Evolutionary conservation across 2,329 filamentous ascomycete genomes (phyloP), one percentile per base, ranked within the genome.

Genomic region (Boeremia exigua): DNA sequence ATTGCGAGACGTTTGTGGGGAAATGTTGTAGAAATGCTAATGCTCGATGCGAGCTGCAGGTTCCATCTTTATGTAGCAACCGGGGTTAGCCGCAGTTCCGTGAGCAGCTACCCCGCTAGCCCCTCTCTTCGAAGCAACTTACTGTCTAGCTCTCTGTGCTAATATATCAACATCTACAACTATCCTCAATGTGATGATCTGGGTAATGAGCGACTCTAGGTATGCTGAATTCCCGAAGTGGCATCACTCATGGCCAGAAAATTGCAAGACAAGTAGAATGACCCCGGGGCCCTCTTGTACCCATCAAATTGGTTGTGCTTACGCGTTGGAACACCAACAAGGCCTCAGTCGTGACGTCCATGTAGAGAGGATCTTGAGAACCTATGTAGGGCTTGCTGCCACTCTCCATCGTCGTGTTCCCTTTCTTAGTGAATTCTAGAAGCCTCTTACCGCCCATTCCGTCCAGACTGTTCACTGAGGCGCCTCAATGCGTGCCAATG

Each of bases 1-100:
- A 66, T 66, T 19, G 36, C n/a, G 28, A 38, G 17, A 33, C 15
- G 47, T 42, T 40, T 36, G 51, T 62, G 42, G 47, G 48, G 53
- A 43, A 50, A 38, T 36, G 19, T 28, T 23, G 34, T 29, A 28
- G 39, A 23, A 19, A 8, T 10, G 33, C 23, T 14, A 36, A 14
- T 30, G 53, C 53, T 55, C 53, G 53, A 50, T 50, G 46, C 53
- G 46, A 55, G 53, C 46, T 56, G 47, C 40, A 47, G 34, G 12
- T 17, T 36, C 11, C 10, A 33, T 40, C 47, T 37, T 50, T 47
- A 51, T 46, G 53, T 42, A 43, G 36, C 32, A 29, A 44, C 33
- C 36, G 37, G 32, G 9, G 32, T 48, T 42, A 49, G 51, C 51
- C 50, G 43, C 36, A 42, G 15, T 48, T 37, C 44, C 44, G 45